Base-by-base conservation (phyloP, 768 basidiomycete genomes). In the Boletales sp. region DNA sequence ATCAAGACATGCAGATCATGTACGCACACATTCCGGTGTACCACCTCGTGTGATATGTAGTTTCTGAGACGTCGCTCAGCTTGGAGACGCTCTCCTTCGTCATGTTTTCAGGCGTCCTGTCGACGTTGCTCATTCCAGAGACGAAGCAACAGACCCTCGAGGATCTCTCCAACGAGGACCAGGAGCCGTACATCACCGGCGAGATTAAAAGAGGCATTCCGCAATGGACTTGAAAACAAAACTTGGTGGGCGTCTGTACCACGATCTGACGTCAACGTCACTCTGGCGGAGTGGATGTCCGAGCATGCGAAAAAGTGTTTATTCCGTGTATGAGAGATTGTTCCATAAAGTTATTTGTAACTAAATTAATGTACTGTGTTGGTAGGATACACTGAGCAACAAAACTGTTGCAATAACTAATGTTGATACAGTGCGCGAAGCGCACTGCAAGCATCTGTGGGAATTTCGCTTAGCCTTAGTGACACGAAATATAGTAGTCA, bases 61-160 rank as follows among this genome's bases (percentile, higher is more conserved):
- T 5, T 10, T 27, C 15, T 18, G 19, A 35, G 31, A 35, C 29
- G 1, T 27, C 24, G 24, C 24, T 27, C 43, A 86, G 84, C 56
- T 67, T 93, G 35, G 78, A 90, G 65, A 80, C 88, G 53, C 87
- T 92, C 54, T 87, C 89, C 9, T 70, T 90, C 42, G 84, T 91
- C 76, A 91, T 90, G 89, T 70, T 90, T 49, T 90, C 87, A 1
- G 90, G 90, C 45, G 72, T 90, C 57, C 77, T 84, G 71, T 90
- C 91, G 9, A 91, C 90, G 2, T 69, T 90, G 37, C 77, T 92
- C 21, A 64, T 93, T n/a, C 86, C 87, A 30, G 91, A 93, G 71
- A 91, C 91, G 41, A 93, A 81, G 63, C 68, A 71, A 13, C 70
- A 59, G 62, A 61, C 78, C 8, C 75, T 90, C 19, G 87, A 90